These are phyloP conservation scores for Alternaria postmessia DNA, from an alignment of 2,329 filamentous ascomycete genomes.

Conservation along the genomic window DNA sequence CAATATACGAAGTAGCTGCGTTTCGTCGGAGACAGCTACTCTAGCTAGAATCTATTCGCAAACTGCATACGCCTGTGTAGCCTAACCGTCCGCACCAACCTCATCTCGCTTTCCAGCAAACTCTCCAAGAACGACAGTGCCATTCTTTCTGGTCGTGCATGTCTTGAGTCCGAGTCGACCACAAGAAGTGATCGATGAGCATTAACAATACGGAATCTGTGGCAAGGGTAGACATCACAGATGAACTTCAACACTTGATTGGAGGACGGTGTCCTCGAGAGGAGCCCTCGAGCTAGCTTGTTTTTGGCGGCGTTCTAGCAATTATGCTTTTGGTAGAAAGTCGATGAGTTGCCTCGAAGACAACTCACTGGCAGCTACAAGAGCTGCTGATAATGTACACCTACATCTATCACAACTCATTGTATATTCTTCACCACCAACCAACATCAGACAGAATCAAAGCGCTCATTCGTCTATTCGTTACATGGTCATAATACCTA, in stretches of 20 bases:
- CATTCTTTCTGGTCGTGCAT: too few species aligned
- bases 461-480: constrained; percentile 10
- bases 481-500: constrained; percentile 13
- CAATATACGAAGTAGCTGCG: too few species aligned
- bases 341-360: not conserved
- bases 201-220: too few species aligned
- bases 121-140: too few species aligned
- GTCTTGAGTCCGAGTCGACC: too few species aligned
- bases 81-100: too few species aligned
- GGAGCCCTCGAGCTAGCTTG: not conserved
- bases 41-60: not conserved
- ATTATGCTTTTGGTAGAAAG: not conserved
- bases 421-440: not conserved
- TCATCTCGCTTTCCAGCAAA: too few species aligned
- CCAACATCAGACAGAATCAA: not conserved
- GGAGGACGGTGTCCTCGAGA: not conserved
- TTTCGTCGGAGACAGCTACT: not conserved
- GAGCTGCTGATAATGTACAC: not conserved
- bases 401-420: not conserved
- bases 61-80: too few species aligned
- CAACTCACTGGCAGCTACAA: not conserved
- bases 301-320: too few species aligned
- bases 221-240: not conserved
- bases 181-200: too few species aligned
- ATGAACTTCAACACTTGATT: not conserved